Base-by-base conservation (phyloP, 352 stramenopile species). In the Hyaloperonospora arabidopsidis region DNA sequence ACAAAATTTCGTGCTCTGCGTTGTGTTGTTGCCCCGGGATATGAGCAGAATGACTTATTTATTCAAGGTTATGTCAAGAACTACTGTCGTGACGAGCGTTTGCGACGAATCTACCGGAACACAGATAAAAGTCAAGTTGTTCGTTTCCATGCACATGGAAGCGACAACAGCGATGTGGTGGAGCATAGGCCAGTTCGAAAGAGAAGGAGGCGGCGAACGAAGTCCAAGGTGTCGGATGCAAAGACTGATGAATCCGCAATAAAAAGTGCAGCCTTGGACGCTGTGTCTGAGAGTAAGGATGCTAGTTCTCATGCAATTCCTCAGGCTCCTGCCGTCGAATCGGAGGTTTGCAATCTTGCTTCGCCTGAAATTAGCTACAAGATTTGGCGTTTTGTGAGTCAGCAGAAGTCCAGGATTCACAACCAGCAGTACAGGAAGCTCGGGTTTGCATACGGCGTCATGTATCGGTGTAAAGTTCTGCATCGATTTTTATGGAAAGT, bases 391-490 rank as follows among this genome's bases (percentile, higher is more conserved):
- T 87, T 89, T 61, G 62, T 81, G 34, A 84, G 70, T 40, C 73
- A 86, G 40, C 57, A 73, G 21, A 78, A 81, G 51, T 77, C 67
- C 1, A 67, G 69, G 17, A 50, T 74, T 5, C 79, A 89, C 50
- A 76, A 61, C 2, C 67, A 81, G 10, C 81, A 91, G 65, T 91
- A 85, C 51, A 68, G 73, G 34, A 84, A 81, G 23, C 73, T 91
- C 13, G 81, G 81, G 0, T 89, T 91, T 54, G 81, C 78, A 7
- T 89, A 89, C 32, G 81, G 81, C 7, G 78, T 89, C 22, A 91
- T 91, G 78, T 91, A 79, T 62, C 79, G 81, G 43, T 89, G 81
- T 55, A 89, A 87, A 71, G 58, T 71, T 46, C 70, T 91, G n/a
- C 81, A 91, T 62, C 60, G 64, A 39, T 89, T 85, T 57, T 56